A percentile compares a stretch with the other conserved stretches of the same genome.
Conservation (phyloP, 2,329 filamentous ascomycete genomes). For the Ophiostoma fasciatum region DNA sequence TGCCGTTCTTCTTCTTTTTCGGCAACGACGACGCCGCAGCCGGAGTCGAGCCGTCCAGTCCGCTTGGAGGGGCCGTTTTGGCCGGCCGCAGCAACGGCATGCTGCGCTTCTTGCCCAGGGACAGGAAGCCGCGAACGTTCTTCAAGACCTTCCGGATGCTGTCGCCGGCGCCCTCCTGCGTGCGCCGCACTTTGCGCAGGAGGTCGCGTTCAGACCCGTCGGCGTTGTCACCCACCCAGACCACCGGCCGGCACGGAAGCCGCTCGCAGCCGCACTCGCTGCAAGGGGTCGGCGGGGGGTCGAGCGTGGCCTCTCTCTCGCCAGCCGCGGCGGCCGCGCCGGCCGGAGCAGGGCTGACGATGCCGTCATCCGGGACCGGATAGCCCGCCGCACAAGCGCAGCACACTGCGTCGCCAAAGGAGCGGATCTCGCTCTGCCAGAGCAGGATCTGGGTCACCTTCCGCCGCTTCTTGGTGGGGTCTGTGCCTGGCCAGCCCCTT, state of each 20-base stretch:
- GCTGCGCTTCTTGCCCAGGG: slow-evolving; percentile 1
- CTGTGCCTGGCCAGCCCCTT: slow-evolving; percentile 7
- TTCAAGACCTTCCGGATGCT: slow-evolving; percentile 5
- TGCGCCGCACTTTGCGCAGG: neutral
- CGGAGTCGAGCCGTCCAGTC: too few species aligned
- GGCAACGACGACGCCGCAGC: too few species aligned
- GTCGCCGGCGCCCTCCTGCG: slow-evolving; percentile 1
- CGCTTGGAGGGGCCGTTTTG: too few species aligned
- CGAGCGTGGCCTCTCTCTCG: too few species aligned
- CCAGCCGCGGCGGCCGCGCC: neutral
- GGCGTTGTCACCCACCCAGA: slow-evolving; percentile 1
- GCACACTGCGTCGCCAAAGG: slow-evolving; percentile 16
- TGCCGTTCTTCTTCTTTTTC: too few species aligned
- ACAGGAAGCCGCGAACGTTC: slow-evolving; percentile 6
- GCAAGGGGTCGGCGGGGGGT: too few species aligned
- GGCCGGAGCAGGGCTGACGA: neutral
- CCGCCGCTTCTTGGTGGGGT: slow-evolving; percentile 8
- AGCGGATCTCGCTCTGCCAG: slow-evolving; percentile 35
- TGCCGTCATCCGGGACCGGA: neutral
- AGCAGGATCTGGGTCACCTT: slow-evolving; percentile 26
- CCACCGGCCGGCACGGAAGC: slow-evolving; percentile 4
- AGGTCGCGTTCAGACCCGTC: neutral
- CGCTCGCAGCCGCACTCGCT: slow-evolving; percentile 1
- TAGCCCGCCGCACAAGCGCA: slow-evolving; percentile 18
- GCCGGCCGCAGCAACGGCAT: too few species aligned